Evolutionary conservation across 2,329 filamentous ascomycete genomes (phyloP).

Genomic region (Cladophialophora chaetospira): DNA sequence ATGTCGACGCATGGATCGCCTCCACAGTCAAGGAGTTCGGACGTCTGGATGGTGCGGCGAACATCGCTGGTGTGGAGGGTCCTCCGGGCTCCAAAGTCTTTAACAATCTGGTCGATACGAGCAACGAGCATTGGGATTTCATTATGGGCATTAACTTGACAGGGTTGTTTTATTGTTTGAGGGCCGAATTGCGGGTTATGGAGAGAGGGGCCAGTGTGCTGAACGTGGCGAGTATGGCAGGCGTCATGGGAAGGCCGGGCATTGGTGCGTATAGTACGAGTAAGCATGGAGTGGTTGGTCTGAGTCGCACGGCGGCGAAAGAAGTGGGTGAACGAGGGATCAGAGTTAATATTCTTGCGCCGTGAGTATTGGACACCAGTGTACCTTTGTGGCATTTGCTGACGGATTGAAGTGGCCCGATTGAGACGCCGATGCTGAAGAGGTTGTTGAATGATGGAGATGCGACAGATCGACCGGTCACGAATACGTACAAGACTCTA

Average conservation of each 20-base stretch:
- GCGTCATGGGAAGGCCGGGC: constrained; percentile 39
- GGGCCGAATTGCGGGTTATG: constrained; percentile 47
- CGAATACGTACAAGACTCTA: constrained; percentile 24
- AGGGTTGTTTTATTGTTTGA: constrained; percentile 45
- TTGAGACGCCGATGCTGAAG: constrained; percentile 25
- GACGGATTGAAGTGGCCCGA: constrained; percentile 16
- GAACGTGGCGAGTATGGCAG: constrained; percentile 47
- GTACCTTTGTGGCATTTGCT: neutral
- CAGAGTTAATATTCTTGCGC: constrained; percentile 41
- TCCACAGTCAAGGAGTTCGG: constrained; percentile 28
- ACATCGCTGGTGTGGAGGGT: constrained; percentile 38
- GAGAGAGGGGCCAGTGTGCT: constrained; percentile 42
- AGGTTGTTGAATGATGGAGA: constrained; percentile 12
- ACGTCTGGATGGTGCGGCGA: constrained; percentile 31
- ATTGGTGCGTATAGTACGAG: constrained; percentile 47
- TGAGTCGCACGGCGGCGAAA: constrained; percentile 45
- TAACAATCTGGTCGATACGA: constrained; percentile 39
- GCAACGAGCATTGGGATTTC: constrained; percentile 47
- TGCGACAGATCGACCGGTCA: constrained; percentile 10
- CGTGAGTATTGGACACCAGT: constrained; percentile 26
- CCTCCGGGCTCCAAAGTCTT: constrained; percentile 47
- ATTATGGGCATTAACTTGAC: constrained; percentile 46
- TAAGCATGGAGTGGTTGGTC: constrained; percentile 49
- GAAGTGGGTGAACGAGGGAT: constrained; percentile 40
- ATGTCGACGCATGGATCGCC: constrained; percentile 28